Evolutionary conservation across 495 filamentous ascomycete genomes (phyloP).

Genomic region (Daldinia caldariorum): DNA sequence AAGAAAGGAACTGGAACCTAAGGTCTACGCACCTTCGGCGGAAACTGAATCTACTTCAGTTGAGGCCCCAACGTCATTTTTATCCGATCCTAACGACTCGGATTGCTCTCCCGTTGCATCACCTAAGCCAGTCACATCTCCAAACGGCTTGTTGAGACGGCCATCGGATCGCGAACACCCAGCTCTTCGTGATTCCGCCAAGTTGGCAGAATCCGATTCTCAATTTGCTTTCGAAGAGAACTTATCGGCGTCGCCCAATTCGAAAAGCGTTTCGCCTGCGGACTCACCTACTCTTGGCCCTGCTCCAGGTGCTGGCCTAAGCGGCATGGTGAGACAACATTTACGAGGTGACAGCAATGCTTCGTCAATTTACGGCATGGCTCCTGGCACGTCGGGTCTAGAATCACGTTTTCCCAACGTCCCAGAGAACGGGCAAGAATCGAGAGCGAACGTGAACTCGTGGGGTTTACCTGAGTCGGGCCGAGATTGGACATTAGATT

Average conservation of each 20-base stretch:
- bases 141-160: conserved; percentile 48
- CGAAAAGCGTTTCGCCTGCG: conserved; percentile 46
- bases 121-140: conserved; percentile 35
- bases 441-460: conserved; percentile 58
- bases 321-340: conserved; percentile 85
- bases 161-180: conserved; percentile 59
- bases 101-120: conserved; percentile 41
- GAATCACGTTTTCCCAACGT: conserved; percentile 55
- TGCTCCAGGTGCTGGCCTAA: conserved; percentile 68
- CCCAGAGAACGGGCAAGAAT: conserved; percentile 29
- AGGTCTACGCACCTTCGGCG: conserved; percentile 19
- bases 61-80: conserved; percentile 54
- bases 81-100: conserved; percentile 48
- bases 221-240: conserved; percentile 45
- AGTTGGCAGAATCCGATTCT: conserved; percentile 48
- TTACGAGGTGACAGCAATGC: conserved; percentile 81
- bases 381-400: conserved; percentile 42
- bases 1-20: conserved; percentile 35
- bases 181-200: conserved; percentile 53
- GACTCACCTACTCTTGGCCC: conserved; percentile 89
- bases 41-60: conserved; percentile 31
- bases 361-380: conserved; percentile 74
- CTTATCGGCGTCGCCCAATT: conserved; percentile 38
- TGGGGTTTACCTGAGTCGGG: conserved; percentile 54
- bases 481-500: conserved; percentile 43